phyloP scores from a whole-genome alignment of 441 rosid genomes.

The Kokia cookei region DNA sequence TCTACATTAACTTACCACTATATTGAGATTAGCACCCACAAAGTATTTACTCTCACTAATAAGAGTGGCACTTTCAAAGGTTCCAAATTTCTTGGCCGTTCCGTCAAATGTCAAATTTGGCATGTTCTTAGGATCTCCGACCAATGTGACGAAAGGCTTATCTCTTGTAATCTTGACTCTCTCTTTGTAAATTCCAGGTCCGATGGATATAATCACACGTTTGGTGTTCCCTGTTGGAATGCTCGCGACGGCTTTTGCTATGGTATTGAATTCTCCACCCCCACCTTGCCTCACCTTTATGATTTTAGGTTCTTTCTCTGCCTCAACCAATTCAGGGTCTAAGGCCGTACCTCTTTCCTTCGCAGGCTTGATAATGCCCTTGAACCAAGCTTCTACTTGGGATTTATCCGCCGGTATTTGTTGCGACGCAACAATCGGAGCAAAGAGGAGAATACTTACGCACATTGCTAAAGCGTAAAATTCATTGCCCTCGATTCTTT shows the following conservation, averaged over 20 bases:
- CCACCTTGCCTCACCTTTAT: conserved; percentile 37
- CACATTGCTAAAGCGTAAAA: background rate
- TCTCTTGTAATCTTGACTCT: conserved; percentile 25
- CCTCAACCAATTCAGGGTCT: conserved; percentile 25
- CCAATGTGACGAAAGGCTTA: conserved; percentile 35
- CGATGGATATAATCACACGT: no score
- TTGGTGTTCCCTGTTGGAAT: no score
- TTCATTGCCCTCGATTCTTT: background rate
- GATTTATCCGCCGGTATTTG: conserved; percentile 19
- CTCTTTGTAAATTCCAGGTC: conserved; percentile 7
- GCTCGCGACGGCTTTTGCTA: conserved; percentile 2
- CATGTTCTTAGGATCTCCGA: conserved; percentile 16
- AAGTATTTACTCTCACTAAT: conserved; percentile 46
- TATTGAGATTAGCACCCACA: conserved; percentile 39
- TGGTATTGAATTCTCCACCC: conserved; percentile 32
- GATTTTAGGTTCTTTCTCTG: conserved; percentile 8
- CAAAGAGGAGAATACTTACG: background rate
- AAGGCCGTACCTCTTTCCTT: conserved; percentile 6
- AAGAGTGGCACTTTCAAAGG: conserved; percentile 63
- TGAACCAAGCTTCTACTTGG: conserved; percentile 22
- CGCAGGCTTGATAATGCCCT: conserved; percentile 13
- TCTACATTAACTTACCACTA: conserved; percentile 25
- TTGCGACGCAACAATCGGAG: background rate
- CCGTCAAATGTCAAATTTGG: conserved; percentile 43
- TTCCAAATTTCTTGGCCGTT: conserved; percentile 42